Evolutionary conservation across 2,329 filamentous ascomycete species (phyloP), one percentile per base, ranked within the genome.

Genomic region (Drechslerella stenobrocha): DNA sequence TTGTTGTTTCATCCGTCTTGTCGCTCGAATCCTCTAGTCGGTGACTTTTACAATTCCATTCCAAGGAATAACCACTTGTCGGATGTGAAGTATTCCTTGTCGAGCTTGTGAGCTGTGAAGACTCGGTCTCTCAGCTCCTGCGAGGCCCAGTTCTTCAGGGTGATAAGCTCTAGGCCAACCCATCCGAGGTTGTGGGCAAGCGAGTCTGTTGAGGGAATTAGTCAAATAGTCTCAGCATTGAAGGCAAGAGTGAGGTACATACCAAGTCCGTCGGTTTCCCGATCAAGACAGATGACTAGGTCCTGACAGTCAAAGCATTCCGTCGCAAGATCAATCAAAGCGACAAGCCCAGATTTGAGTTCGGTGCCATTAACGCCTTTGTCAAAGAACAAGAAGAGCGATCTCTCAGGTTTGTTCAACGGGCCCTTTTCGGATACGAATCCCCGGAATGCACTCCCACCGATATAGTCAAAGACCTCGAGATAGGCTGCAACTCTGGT

Each of bases 381-480:
- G 74, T 93, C 88, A 76, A 96, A 93, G 81, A 96, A 95, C 75
- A 90, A 84, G 77, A 96, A 95, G 74, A 96, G 80, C 52, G 87
- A 84, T 77, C 83, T 89, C 77, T 88, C 83, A 65, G 82, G 82
- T 46, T 71, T 70, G 48, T 51, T 69, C 48, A 69, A 40, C 11
- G 56, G 56, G 58, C 63, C 63, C 50, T 72, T 73, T 70, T 87
- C 85, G 57, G 85, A 84, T 64, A 95, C 82, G 75, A 96, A 96
- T 65, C 89, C 90, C 73, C 90, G 84, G 80, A 96, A 95, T 75
- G 87, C 88, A 71, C 86, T 84, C 71, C 89, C 89, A 73, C 88
- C 87, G 69, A 84, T 83, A 77, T 95, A 96, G 77, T 96, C 90
- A 86, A 85, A 91, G 70, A 90, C 82, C 77, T 90, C 87, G 75